These are phyloP conservation scores for Eucalyptus pauciflora DNA, from an alignment of 345 rosid genomes.

Conservation along the genomic window DNA sequence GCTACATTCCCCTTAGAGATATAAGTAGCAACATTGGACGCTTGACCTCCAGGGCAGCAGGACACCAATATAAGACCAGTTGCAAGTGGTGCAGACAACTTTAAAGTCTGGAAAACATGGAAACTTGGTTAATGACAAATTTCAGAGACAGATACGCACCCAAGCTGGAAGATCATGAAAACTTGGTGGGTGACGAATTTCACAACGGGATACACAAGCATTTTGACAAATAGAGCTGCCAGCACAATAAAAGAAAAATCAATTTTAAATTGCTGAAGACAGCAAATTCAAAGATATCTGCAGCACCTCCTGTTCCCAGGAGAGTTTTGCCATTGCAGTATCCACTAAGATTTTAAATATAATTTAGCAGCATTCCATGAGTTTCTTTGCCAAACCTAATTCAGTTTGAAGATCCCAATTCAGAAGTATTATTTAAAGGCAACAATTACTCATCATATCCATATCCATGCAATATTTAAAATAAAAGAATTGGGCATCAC, in stretches of 20 bases:
- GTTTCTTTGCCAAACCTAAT: background rate
- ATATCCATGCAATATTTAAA: background rate
- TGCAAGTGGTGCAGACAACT: constrained; percentile 94
- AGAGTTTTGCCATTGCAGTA: background rate
- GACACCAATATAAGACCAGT: constrained; percentile 95
- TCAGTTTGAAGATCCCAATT: background rate
- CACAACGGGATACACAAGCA: background rate
- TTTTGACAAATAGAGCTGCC: background rate
- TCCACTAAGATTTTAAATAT: background rate
- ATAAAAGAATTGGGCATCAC: background rate
- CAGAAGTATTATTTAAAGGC: background rate
- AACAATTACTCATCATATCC: background rate
- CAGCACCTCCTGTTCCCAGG: background rate
- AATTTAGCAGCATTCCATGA: background rate
- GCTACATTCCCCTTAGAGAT: constrained; percentile 96
- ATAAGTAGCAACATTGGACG: constrained; percentile 93
- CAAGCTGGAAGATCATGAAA: background rate
- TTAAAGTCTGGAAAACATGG: constrained; percentile 41
- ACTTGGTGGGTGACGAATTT: background rate
- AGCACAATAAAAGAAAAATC: background rate
- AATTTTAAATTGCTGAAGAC: background rate
- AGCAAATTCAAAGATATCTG: background rate
- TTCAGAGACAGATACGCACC: background rate
- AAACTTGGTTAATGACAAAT: constrained; percentile 1
- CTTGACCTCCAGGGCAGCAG: constrained; percentile 99